Base-by-base conservation (phyloP, 129 eudicot species). In the Arctium minus region DNA sequence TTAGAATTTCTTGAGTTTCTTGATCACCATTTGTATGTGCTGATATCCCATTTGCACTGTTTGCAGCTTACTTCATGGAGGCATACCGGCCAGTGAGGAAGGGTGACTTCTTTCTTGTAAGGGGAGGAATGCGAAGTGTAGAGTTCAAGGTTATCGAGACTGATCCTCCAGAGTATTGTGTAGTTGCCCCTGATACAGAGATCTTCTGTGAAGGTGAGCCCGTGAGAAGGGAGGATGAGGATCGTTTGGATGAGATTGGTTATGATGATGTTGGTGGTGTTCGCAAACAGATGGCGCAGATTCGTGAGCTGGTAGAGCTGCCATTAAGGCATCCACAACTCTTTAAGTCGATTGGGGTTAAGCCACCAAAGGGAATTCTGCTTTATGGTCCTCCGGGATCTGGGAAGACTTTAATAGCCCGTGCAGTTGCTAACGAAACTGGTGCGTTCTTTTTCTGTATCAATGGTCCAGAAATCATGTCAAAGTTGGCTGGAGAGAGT, bases 191-290 rank as follows among this genome's bases (percentile, higher is more conserved):
- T 11, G 99, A 95, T 76, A 95, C 99, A 6, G 99, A 95, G 87
- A 95, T 95, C 70, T 95, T 88, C 84, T 95, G 99, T 81, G 99
- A 95, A 91, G 99, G 99, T 1, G 99, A 95, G 85, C 97, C 99
- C 3, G 72, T 95, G 13, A 87, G 84, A 84, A 85, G 99, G 78
- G 99, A 95, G 82, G 99, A 95, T 67, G 99, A 95, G 79, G 88
- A 95, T 75, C 89, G 97, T 5, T 75, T 95, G 86, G 97, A 95
- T 32, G 99, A 95, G 74, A 87, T 95, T 29, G 99, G 99, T 38
- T 95, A 95, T 82, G 99, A 93, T 84, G 99, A 95, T 87, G 97
- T 95, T 32, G 99, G 99, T 83, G 99, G 99, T 27, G 97, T 95
- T 22, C 92, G 97, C n/a, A 95, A 95, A 62, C 99, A 95, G 89